phyloP scores from a whole-genome alignment of 1,284 basidiomycete species.

The Athelia psychrophila region DNA sequence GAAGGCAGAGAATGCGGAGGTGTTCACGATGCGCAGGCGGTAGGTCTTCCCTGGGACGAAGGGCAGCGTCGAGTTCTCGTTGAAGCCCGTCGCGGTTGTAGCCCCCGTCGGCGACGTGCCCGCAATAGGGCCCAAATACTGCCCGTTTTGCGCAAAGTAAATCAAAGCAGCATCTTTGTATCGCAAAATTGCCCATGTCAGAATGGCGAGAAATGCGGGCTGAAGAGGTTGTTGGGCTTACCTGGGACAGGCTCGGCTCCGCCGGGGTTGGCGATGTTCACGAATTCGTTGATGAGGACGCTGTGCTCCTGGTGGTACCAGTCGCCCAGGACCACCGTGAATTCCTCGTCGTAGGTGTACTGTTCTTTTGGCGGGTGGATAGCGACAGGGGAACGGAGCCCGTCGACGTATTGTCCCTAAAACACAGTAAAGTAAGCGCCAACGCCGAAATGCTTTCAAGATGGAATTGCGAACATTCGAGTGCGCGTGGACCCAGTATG shows the following conservation, averaged over 20 bases:
- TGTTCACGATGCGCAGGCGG: constrained; percentile 78
- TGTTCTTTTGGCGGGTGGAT: constrained; percentile 66
- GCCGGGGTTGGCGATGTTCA: constrained; percentile 73
- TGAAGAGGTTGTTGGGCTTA: constrained; percentile 21
- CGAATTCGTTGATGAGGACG: constrained; percentile 65
- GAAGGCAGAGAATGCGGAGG: constrained; percentile 69
- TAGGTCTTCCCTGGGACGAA: constrained; percentile 85
- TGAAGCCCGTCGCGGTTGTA: constrained; percentile 69
- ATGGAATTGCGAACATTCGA: constrained; percentile 37
- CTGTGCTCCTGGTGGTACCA: constrained; percentile 84
- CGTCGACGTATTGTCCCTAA: constrained; percentile 86
- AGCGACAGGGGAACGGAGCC: constrained; percentile 75
- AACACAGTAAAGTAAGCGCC: background rate
- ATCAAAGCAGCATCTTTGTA: constrained; percentile 75
- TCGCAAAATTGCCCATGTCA: background rate
- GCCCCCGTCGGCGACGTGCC: constrained; percentile 44
- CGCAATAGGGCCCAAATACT: constrained; percentile 63
- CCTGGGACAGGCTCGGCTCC: constrained; percentile 89
- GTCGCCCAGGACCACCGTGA: constrained; percentile 80
- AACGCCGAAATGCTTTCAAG: background rate
- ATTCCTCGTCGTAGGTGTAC: constrained; percentile 88
- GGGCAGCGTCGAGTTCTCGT: constrained; percentile 83
- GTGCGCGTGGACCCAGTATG: constrained; percentile 88
- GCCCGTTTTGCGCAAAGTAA: constrained; percentile 77
- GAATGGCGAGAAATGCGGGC: too few relatives aligned